Base-by-base conservation (phyloP, 2,329 filamentous ascomycete species). In the Penicillium freii region DNA sequence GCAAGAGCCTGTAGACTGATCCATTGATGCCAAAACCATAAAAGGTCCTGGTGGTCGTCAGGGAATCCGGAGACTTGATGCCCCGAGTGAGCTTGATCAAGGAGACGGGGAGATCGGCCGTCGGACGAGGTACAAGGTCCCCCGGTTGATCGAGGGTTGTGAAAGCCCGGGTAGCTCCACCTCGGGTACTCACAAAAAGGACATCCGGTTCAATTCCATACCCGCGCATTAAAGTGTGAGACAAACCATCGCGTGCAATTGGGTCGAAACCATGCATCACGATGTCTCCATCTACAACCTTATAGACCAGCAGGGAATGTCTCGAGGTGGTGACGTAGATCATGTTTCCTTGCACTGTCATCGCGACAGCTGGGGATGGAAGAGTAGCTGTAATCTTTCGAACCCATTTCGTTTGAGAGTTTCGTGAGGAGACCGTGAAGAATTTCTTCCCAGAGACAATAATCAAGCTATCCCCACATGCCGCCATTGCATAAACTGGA, bases 11-110 rank as follows among this genome's bases (percentile, higher is more conserved):
- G 60, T 84, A 84, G 25, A 92, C 67, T 0, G 87, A 85, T 1
- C 90, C 90, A 66, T 90, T 85, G 34, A 91, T 80, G 7, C 83
- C 84, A 7, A 87, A 78, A 1, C 89, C 90, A 34, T 77, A 92
- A 70, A 56, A 86, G 59, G 86, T 83, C 5, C 77, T 74, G 7
- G 75, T 57, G 27, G 52, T 51, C 33, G 55, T 38, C 19, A 63
- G 57, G 13, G 63, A 45, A 29, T 63, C 47, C 15, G 62, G 64
- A 13, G 43, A 46, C 23, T 56, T 61, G 25, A 57, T 63, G 34
- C 63, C 62, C 8, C 61, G 48, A 19, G 57, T 60, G 23, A 77
- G 68, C 47, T 66, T 71, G 45, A 71, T 65, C 8, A 74, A 57
- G 5, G 75, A 76, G 0, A 72, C 63, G 3, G 73, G 69, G 23